Evolutionary conservation across 768 basidiomycete genomes (phyloP), one percentile per base, ranked within the genome.

Genomic region (Nevesoporus exiguus): DNA sequence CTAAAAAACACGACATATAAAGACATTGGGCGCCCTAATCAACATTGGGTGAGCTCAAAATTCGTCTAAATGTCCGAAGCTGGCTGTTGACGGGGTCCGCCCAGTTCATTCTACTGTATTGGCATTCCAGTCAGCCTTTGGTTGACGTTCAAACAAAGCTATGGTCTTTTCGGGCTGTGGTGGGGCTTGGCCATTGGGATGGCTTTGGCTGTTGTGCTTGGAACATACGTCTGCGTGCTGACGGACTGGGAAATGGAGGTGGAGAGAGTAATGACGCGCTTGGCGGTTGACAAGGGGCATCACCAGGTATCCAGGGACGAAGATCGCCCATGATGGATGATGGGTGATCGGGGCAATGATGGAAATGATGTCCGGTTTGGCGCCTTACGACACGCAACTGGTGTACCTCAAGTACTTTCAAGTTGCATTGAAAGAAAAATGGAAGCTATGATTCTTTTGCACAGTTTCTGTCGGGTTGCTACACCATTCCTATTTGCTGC

Each of bases 121-220:
- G 90, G 90, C 30, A 84, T 93, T 52, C 93, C 93, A 0, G 75
- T 91, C 50, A 93, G 91, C 2, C 71, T 93, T 33, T 90, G 80
- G 74, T 80, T 95, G 9, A 79, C 88, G 1, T 93, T 94, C 74
- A 73, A 74, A 54, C 69, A 65, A 7, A 66, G 78, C 45, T 76
- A 85, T 69, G 80, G 78, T 2, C 75, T 97, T 24, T 76, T 79
- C 30, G 94, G 94, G 0, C 74, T 97, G 6, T 97, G 93, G 94
- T 76, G 86, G 47, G 93, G 93, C 17, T 73, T 95, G n/a, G 88
- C 86, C 0, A 64, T 85, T 13, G 67, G 68, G 13, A 66, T 66
- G 64, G 10, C 30, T 25, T 63, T 57, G 63, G 50, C 62, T n/a
- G 40, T 47, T 3, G 19, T 55, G 3, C 1, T 62, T 3, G 56